Evolutionary conservation across 75 land plant species (phyloP), one percentile per base, ranked within the genome.

Genomic region (Chamaecyparis obtusa): DNA sequence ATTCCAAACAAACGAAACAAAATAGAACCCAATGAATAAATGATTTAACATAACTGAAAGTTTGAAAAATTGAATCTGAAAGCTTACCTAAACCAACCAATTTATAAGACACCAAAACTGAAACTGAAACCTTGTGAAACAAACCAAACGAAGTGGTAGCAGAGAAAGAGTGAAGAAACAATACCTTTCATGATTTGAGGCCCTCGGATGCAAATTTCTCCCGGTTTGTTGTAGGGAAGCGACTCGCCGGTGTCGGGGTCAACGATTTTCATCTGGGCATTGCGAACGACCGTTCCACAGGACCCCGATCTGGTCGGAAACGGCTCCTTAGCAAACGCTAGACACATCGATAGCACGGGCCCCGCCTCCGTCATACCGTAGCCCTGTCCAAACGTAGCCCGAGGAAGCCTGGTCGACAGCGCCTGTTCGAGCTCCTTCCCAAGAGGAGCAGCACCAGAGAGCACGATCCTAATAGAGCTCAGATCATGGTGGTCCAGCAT

Each of bases 381-480:
- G 21, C 93, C 93, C 99, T 97, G 99, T 2, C 97, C 99, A n/a
- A 97, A 87, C 1, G 88, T 86, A 3, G 99, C 98, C 6, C 88
- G 90, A 9, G 99, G 99, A 32, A 97, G 54, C 7, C 95, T 82
- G 9, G 67, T 56, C 10, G 83, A 71, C 85, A 97, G 89, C 1
- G 99, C 93, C 37, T 90, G 94, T 80, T 97, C 95, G 36, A 97
- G 95, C 89, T 96, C 98, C 91, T 96, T 96, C 67, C 99, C 98
- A 0, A 97, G 91, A 30, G 99, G 99, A 3, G 99, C 99, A 0
- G 98, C 99, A 1, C 99, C 99, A 13, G 98, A 97, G 49, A 95
- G 82, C 67, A 97, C 95, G 48, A 92, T 84, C 88, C 93, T 85
- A 11, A 97, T 87, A 36, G 97, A 94, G 85, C 93, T 90, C 57